Conservation (phyloP, 202 grass and related monocot genomes). For the Elaeis oleifera region DNA sequence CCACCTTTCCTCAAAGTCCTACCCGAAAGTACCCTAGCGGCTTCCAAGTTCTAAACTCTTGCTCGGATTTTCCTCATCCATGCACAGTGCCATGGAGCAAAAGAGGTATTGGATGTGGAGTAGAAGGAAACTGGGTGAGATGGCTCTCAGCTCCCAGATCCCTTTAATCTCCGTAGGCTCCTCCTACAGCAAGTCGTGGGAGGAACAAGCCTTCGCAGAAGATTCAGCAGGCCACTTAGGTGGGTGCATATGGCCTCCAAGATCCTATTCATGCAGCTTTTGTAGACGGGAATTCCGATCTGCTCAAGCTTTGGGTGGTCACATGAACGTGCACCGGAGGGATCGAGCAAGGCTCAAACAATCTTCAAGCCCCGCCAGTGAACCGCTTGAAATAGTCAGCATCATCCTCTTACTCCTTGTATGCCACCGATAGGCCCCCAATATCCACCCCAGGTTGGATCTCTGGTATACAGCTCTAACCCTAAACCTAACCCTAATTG, state of each 20-base stretch:
- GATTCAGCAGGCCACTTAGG: slow-evolving; percentile 5
- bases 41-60: too few relatives aligned
- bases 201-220: slow-evolving; percentile 12
- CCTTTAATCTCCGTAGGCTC: neutral
- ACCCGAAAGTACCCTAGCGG: too few relatives aligned
- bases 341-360: slow-evolving; percentile 16
- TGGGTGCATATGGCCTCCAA: slow-evolving; percentile 8
- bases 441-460: too few relatives aligned
- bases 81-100: slow-evolving; percentile 1
- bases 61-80: neutral
- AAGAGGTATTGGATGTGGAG: neutral
- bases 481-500: slow-evolving; percentile 23
- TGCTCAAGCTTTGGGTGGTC: slow-evolving; percentile 18
- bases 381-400: too few relatives aligned
- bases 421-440: too few relatives aligned
- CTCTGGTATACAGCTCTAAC: too few relatives aligned
- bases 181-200: slow-evolving; percentile 2
- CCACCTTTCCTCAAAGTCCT: too few relatives aligned
- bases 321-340: slow-evolving; percentile 22
- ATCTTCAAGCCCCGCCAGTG: neutral
- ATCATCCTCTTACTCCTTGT: too few relatives aligned
- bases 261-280: slow-evolving; percentile 12
- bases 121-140: neutral
- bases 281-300: slow-evolving; percentile 19
- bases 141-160: slow-evolving; percentile 1